Conservation (phyloP, 768 basidiomycete genomes). For the Suillus paluster region DNA sequence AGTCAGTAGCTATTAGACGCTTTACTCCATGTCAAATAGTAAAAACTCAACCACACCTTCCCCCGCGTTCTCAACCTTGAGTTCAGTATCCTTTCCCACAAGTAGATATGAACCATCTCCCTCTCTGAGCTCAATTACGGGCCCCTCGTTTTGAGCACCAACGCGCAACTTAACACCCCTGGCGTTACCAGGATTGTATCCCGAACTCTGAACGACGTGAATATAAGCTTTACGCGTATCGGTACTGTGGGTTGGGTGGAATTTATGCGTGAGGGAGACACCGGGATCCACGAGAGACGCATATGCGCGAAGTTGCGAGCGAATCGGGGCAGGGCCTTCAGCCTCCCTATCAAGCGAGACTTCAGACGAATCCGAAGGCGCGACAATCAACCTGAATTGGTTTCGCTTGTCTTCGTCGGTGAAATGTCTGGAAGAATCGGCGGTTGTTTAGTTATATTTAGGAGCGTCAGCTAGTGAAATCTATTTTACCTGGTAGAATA, state of each 20-base stretch:
- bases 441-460: not conserved
- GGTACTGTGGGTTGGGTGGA: constrained; percentile 41
- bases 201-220: constrained; percentile 85
- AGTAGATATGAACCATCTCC: constrained; percentile 87
- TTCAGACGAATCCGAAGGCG: constrained; percentile 61
- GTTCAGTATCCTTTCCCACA: constrained; percentile 39
- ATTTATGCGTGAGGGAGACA: constrained; percentile 53
- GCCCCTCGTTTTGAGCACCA: constrained; percentile 41
- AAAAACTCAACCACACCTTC: constrained; percentile 72
- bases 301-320: constrained; percentile 68
- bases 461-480: not conserved
- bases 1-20: not conserved
- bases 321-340: constrained; percentile 81
- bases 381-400: constrained; percentile 75
- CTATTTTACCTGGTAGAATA: constrained; percentile 76
- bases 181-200: constrained; percentile 67
- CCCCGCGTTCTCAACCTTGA: constrained; percentile 66
- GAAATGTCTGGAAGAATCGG: constrained; percentile 57
- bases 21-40: constrained; percentile 74
- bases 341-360: constrained; percentile 68
- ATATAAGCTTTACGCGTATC: constrained; percentile 68
- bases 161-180: constrained; percentile 64
- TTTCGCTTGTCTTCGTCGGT: constrained; percentile 81
- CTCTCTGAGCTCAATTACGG: constrained; percentile 66
- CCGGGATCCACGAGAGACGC: constrained; percentile 73